Conservation (phyloP, 345 rosid species). For the Sonneratia alba region DNA sequence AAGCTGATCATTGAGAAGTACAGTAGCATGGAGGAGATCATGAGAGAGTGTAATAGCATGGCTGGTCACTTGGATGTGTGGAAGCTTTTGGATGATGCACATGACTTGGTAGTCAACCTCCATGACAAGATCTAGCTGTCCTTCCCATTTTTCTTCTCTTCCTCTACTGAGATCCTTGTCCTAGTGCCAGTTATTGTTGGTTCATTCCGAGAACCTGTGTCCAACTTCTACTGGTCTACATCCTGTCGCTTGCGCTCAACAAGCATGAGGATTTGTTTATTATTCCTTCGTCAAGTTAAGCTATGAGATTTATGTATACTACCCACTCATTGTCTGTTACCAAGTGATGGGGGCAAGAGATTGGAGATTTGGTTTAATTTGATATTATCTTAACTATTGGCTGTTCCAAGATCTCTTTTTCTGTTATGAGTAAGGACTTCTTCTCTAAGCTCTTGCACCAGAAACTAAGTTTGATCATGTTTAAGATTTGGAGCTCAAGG, state of each 20-base stretch:
- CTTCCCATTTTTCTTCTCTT: not conserved
- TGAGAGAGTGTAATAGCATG: constrained; percentile 92
- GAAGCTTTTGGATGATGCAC: constrained; percentile 96
- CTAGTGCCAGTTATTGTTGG: not conserved
- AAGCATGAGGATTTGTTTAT: not conserved
- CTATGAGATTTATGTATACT: constrained; percentile 11
- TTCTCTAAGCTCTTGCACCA: not conserved
- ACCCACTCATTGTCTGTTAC: constrained; percentile 8
- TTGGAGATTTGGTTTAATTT: constrained; percentile 1
- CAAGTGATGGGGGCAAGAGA: constrained; percentile 13
- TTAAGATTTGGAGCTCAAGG: not conserved
- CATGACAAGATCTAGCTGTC: constrained; percentile 56
- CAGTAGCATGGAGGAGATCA: constrained; percentile 90
- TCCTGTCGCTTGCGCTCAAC: not conserved
- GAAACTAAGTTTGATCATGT: not conserved
- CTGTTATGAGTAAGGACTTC: not conserved
- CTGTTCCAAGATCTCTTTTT: not conserved
- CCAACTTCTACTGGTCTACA: not conserved
- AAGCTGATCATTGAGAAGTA: constrained; percentile 81
- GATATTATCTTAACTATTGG: not conserved
- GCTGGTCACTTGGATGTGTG: constrained; percentile 88
- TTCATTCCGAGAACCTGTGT: not conserved
- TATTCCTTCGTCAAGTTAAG: constrained; percentile 1
- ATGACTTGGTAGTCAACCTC: constrained; percentile 70
- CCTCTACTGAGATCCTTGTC: not conserved